These are phyloP conservation scores for Lenzites betulinus DNA, from an alignment of 768 basidiomycete species.

Conservation along the genomic window DNA sequence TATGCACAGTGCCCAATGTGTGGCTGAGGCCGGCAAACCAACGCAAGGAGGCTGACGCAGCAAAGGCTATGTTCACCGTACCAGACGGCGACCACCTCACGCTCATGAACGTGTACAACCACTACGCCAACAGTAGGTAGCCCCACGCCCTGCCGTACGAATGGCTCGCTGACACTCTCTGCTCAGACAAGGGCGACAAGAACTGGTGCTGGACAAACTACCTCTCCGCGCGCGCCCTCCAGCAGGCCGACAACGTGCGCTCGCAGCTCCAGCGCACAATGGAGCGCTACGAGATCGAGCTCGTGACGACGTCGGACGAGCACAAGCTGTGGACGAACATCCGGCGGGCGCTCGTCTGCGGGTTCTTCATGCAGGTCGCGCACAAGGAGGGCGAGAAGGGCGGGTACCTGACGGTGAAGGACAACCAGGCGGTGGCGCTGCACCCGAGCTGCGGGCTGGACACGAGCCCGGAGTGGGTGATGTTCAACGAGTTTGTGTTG, in stretches of 20 bases:
- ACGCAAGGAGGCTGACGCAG: conserved; percentile 88
- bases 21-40: conserved; percentile 90
- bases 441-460: conserved; percentile 91
- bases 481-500: conserved; percentile 93
- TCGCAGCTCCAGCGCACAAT: conserved; percentile 86
- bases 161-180: neutral
- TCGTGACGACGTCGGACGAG: conserved; percentile 66
- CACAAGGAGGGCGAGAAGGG: conserved; percentile 89
- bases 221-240: conserved; percentile 77
- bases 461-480: conserved; percentile 87
- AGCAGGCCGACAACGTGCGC: conserved; percentile 93
- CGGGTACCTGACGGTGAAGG: conserved; percentile 86
- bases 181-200: conserved; percentile 68
- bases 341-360: conserved; percentile 82
- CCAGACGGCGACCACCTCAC: conserved; percentile 98
- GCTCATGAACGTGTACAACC: conserved; percentile 92
- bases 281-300: conserved; percentile 85
- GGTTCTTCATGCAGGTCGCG: conserved; percentile 98
- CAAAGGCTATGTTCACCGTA: conserved; percentile 84
- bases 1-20: conserved; percentile 76
- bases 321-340: conserved; percentile 63
- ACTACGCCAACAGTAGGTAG: conserved; percentile 76
- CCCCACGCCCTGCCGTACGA: neutral
- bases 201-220: conserved; percentile 94
- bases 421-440: conserved; percentile 70